A percentile compares a stretch with the other conserved stretches of the same genome.
Evolutionary conservation across 2,329 filamentous ascomycete species (phyloP).

Genomic region (Harringtonia aguacate): DNA sequence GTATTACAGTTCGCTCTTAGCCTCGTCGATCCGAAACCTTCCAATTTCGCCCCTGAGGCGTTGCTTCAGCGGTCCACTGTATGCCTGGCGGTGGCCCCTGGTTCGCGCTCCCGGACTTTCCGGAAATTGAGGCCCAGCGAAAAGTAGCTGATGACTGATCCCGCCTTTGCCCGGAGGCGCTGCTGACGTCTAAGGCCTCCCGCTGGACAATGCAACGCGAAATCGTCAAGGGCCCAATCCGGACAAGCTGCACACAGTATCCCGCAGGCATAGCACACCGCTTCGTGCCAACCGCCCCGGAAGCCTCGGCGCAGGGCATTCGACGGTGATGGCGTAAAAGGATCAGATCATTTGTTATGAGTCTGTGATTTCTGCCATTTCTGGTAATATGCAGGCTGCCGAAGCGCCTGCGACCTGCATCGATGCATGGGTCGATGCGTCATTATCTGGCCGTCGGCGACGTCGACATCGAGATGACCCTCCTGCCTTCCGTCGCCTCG

Average conservation of each 20-base stretch:
- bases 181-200: background rate
- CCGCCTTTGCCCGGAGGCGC: background rate
- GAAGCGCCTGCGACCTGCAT: too few relatives aligned
- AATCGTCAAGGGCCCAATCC: background rate
- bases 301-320: background rate
- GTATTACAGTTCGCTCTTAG: background rate
- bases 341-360: background rate
- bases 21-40: conserved; percentile 3
- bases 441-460: too few relatives aligned
- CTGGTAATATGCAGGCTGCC: too few relatives aligned
- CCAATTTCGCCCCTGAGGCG: conserved; percentile 2
- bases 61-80: background rate
- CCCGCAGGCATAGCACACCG: background rate
- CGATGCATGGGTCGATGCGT: too few relatives aligned
- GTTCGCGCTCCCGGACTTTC: conserved; percentile 2
- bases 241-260: background rate
- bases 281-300: background rate
- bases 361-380: too few relatives aligned
- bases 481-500: too few relatives aligned
- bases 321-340: background rate
- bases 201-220: background rate
- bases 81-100: background rate
- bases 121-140: conserved; percentile 5
- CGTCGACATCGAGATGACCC: too few relatives aligned
- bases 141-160: background rate